Conservation (phyloP, 2,329 filamentous ascomycete genomes). For the Coleophoma crateriformis region DNA sequence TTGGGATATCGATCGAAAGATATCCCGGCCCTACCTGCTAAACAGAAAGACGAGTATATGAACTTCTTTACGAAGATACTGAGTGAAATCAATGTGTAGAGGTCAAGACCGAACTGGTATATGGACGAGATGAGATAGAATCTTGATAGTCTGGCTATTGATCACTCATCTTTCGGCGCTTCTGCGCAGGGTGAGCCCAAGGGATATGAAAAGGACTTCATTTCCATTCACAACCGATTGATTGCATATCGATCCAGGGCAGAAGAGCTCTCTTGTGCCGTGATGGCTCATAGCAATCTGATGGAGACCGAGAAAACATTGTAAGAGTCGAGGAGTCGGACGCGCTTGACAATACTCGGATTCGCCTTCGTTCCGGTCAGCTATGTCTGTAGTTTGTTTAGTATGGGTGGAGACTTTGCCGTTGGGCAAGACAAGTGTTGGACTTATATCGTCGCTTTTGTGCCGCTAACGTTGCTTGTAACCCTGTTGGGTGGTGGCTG, state of each 20-base stretch:
- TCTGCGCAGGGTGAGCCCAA: background rate
- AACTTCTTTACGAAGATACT: background rate
- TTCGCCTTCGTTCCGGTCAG: background rate
- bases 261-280: background rate
- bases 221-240: background rate
- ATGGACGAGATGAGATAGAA: background rate
- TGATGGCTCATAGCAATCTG: background rate
- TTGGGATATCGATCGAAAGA: background rate
- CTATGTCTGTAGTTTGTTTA: background rate
- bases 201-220: background rate
- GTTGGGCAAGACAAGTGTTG: background rate
- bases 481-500: background rate
- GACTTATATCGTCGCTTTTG: background rate
- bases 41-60: background rate
- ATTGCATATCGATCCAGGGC: background rate
- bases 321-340: background rate
- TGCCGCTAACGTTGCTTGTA: background rate
- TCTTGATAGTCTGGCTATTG: background rate
- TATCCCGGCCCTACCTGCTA: background rate
- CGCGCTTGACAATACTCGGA: background rate
- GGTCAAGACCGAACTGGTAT: background rate
- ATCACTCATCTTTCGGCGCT: background rate
- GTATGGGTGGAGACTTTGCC: background rate
- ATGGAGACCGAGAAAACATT: background rate
- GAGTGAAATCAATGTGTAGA: background rate